phyloP scores from a whole-genome alignment of 257 asterid species.

The Solanum sitiens region DNA sequence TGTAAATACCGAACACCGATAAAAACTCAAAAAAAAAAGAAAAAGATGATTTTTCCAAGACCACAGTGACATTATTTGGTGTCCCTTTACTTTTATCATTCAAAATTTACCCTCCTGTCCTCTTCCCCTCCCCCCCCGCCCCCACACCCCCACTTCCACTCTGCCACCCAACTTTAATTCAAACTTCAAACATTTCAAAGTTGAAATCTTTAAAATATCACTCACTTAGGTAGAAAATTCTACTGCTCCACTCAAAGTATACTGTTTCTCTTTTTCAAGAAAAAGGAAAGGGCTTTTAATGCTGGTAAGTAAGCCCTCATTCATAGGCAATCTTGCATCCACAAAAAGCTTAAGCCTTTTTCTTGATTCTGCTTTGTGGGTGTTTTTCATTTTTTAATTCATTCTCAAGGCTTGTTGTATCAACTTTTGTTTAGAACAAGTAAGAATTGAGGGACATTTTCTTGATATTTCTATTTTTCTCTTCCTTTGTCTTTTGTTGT shows the following conservation, averaged over 20 bases:
- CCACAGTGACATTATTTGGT: not conserved
- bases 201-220: not conserved
- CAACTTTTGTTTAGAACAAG: not conserved
- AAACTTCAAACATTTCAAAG: conserved; percentile 20
- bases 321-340: not conserved
- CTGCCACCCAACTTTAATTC: conserved; percentile 21
- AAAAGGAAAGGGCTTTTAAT: not conserved
- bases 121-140: not conserved
- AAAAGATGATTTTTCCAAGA: not conserved
- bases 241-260: not conserved
- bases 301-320: not conserved
- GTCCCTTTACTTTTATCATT: not conserved
- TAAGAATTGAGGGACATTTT: not conserved
- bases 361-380: not conserved
- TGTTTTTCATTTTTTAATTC: not conserved
- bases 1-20: accelerated
- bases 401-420: not conserved
- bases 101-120: conserved; percentile 27
- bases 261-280: not conserved
- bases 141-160: not conserved
- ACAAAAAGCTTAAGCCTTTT: not conserved
- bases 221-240: not conserved
- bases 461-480: not conserved
- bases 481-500: not conserved
- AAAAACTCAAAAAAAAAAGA: not conserved